Base-by-base conservation (phyloP, 176 grass and related monocot genomes). In the Carex littledalei region DNA sequence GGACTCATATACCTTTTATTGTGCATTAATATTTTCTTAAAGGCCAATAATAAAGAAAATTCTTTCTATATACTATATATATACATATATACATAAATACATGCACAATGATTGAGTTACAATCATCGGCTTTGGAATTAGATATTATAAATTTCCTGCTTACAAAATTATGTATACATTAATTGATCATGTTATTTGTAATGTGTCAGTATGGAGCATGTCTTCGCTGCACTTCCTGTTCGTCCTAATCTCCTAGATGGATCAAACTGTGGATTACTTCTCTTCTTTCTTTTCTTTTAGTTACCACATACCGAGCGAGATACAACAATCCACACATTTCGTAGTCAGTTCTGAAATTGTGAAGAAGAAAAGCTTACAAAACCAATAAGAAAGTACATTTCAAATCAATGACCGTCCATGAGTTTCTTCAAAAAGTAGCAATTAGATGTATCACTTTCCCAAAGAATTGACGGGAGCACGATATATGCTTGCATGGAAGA, bases 51-150 rank as follows among this genome's bases (percentile, higher is more conserved):
- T 76, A 26, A 29, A 26, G 21, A 54, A 76, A 54, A 76, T 76
- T 78, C 74, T 78, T 78, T 55, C 41, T 73, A 71, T 85, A 47
- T 58, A 72, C 63, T 85, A 54, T 34, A 57, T 57, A 75, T 18
- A 53, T 84, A 84, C 15, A 84, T 58, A 84, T 6, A 24, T 31
- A 76, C 17, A 41, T 78, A 78, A 4, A 26, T 77, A 43, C 14
- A 63, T 63, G n/a, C 32, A 49, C 60, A 64, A 63, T 78, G 74
- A 78, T 78, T 55, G 74, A 35, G 50, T 8, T 78, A 78, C 53
- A 78, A 57, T 50, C 74, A 78, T 78, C 15, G 52, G 50, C 71
- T 35, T 55, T 57, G 21, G 52, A 55, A 32, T 55, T 55, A 24
- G 13, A 16, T 78, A 78, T 47, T 45, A 43, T 72, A 72, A 56